Evolutionary conservation across 2,329 filamentous ascomycete genomes (phyloP), one percentile per base, ranked within the genome.

Genomic region (Trichoderma asperellum): DNA sequence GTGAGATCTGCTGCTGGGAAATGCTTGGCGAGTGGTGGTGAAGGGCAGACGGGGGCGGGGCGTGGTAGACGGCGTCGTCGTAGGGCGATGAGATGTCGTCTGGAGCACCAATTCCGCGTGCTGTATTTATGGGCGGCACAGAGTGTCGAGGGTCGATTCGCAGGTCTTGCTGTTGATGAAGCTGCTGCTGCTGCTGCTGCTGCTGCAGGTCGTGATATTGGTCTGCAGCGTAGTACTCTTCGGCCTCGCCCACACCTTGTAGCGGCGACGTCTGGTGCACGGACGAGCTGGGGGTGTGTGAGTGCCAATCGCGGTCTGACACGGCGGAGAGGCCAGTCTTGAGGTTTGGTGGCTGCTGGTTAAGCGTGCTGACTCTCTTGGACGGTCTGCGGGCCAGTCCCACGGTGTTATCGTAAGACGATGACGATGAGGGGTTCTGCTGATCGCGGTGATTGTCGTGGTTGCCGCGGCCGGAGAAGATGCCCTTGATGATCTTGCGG

Each of bases 311-410:
- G 35, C 70, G 71, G 37, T 71, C 69, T 27, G 71, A 49, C 27
- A 59, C 29, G 59, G 75, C 70, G 70, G 81, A 77, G 72, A 79
- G 74, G 71, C 77, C 80, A 43, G 83, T 84, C 75, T 82, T 81
- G 72, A 84, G 73, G 73, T 78, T 75, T 40, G 82, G 80, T 29
- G 82, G 80, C 68, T 77, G 78, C 71, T 84, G 82, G 83, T 85
- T 86, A 55, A 49, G 55, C 18, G 47, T 49, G 55, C 63, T 59
- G 76, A 85, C 79, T 75, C 87, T 83, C 80, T 87, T 89, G 56
- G 88, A 90, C 37, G 84, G 82, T 73, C 86, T 82, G 72, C 87
- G 87, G 72, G 79, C 81, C 59, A 88, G 78, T 62, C 83, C 83
- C 59, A 78, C 73, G 70, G 80, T 81, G 74, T 84, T 85, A 75